Conservation (phyloP, 306 rosid genomes). For the Quercus glauca region DNA sequence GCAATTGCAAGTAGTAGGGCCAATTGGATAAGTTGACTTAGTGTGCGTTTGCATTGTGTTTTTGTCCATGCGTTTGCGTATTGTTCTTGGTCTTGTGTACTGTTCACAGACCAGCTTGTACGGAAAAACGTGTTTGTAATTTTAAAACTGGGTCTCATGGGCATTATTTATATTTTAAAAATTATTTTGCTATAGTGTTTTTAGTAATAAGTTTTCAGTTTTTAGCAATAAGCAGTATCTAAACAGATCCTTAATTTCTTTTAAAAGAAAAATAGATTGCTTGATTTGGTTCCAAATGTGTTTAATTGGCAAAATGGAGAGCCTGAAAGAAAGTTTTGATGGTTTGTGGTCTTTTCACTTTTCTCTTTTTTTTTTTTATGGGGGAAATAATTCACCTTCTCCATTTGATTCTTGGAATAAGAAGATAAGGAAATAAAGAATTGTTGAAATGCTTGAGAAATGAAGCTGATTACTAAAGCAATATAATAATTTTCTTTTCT, state of each 20-base stretch:
- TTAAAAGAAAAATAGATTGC: background rate
- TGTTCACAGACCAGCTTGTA: accelerated
- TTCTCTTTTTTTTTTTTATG: too few species aligned
- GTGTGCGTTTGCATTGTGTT: too few species aligned
- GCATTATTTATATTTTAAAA: too few species aligned
- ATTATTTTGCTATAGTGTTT: too few species aligned
- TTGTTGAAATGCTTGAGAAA: background rate
- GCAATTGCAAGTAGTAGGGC: background rate
- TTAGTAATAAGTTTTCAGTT: accelerated
- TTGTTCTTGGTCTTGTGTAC: too few species aligned
- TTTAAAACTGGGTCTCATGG: too few species aligned
- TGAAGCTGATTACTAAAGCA: background rate
- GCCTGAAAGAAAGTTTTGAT: too few species aligned
- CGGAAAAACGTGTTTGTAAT: accelerated
- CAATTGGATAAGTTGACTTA: background rate
- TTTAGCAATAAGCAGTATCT: too few species aligned
- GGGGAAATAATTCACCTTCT: too few species aligned
- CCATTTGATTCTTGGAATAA: background rate
- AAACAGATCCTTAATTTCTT: background rate
- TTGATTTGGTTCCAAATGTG: background rate
- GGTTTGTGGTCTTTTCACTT: too few species aligned
- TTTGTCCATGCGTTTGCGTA: too few species aligned
- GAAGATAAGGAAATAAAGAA: background rate
- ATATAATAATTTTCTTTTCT: background rate
- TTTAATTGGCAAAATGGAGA: too few species aligned